Evolutionary conservation across 495 filamentous ascomycete genomes (phyloP), one percentile per base, ranked within the genome.

Genomic region (Rusavskia elegans): DNA sequence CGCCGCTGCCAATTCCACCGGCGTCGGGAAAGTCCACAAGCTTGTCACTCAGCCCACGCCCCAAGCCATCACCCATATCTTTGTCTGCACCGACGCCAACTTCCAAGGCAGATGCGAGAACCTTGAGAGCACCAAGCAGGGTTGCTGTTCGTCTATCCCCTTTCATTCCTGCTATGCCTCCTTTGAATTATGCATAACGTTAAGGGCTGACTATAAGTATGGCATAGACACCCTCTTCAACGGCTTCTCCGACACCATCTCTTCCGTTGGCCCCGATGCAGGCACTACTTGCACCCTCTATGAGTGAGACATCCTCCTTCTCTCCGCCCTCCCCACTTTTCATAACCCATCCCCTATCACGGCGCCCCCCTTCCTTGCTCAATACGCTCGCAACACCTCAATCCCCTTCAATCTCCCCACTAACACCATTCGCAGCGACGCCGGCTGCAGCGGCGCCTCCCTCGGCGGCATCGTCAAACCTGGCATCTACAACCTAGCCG

Each of bases 41-140:
- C 14, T 17, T 17, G 39, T 19, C 39, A 29, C 20, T 13, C 14
- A 5, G 7, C 8, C 44, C 5, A n/a, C 44, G 8, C 8, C 44
- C 44, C 17, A 23, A 17, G 44, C 19, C 4, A 29, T 46, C 19
- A 46, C 44, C 23, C 21, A 46, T 13, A 6, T 46, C 21, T 29
- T 1, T 1, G 44, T 46, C 23, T 46, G 44, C 44, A 46, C 21
- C 13, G 21, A 46, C 44, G 5, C 5, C 8, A 46, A 46, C 23
- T 29, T 46, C 21, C 9, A 6, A 14, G 44, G 44, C 44, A 27
- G 44, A 27, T 46, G 44, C 21, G 20, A 46, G 21, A 27, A 29
- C 4, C 44, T 46, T n/a, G 8, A 29, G 21, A 46, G 9, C 44
- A 29, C 23, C 19, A 45, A 70, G 63, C 14, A 65, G 20, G 21